Percentiles rank a stretch among this genome's conserved stretches.
Conservation (phyloP, 2,329 filamentous ascomycete genomes). For the Byssoonygena ceratinophila region DNA sequence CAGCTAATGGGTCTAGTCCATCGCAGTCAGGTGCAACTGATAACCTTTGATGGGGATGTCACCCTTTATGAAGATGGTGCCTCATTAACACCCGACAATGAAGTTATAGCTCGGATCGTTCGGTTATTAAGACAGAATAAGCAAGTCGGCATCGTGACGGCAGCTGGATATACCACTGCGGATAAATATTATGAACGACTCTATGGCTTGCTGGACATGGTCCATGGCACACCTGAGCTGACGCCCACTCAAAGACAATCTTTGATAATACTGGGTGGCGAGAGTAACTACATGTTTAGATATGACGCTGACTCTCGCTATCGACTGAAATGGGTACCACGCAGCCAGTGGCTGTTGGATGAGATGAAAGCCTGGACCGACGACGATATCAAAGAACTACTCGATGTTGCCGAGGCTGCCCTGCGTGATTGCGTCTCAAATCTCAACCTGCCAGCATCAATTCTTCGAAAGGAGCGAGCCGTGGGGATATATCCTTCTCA, state of each 20-base stretch:
- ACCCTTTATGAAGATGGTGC: constrained; percentile 89
- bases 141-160: constrained; percentile 89
- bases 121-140: constrained; percentile 67
- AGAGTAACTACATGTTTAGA: constrained; percentile 89
- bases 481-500: constrained; percentile 63
- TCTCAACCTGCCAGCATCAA: constrained; percentile 64
- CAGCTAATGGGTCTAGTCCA: constrained; percentile 85
- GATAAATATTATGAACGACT: constrained; percentile 77
- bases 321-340: constrained; percentile 54
- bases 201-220: constrained; percentile 72
- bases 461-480: constrained; percentile 81
- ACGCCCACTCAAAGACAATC: constrained; percentile 60
- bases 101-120: constrained; percentile 58
- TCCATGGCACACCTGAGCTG: constrained; percentile 52
- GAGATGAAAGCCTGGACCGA: constrained; percentile 46
- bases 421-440: constrained; percentile 70
- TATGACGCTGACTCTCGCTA: constrained; percentile 56
- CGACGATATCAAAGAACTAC: constrained; percentile 62
- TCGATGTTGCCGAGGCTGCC: constrained; percentile 79
- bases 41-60: constrained; percentile 96
- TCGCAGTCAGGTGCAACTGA: constrained; percentile 61
- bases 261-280: constrained; percentile 85
- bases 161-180: constrained; percentile 84
- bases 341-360: constrained; percentile 49
- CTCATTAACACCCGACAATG: constrained; percentile 62